A percentile compares a stretch with the other conserved stretches of the same genome.
Conservation (phyloP, 768 basidiomycete species). For the Lactarius akahatsu region DNA sequence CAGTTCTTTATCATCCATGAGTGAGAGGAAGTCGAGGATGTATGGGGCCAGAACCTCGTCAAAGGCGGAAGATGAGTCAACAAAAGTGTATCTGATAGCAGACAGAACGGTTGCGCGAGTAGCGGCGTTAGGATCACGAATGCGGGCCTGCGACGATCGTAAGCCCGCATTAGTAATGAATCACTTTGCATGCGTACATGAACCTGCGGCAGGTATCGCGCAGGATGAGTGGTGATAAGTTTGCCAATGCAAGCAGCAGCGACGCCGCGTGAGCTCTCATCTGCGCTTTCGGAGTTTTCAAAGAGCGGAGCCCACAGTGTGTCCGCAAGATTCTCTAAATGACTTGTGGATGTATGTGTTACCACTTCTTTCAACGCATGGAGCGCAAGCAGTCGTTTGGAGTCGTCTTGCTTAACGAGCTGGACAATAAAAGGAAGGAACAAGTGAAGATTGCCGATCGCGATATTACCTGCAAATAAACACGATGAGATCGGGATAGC, state of each 20-base stretch:
- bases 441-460: conserved; percentile 85
- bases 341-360: conserved; percentile 81
- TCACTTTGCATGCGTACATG: conserved; percentile 53
- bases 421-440: conserved; percentile 86
- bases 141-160: conserved; percentile 50
- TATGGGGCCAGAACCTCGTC: conserved; percentile 89
- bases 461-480: conserved; percentile 72
- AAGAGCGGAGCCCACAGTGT: conserved; percentile 91
- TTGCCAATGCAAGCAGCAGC: conserved; percentile 97
- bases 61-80: conserved; percentile 79
- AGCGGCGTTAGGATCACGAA: conserved; percentile 63
- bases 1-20: conserved; percentile 86
- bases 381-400: conserved; percentile 80
- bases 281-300: conserved; percentile 83
- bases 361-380: conserved; percentile 97
- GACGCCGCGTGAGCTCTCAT: conserved; percentile 91
- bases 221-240: conserved; percentile 87
- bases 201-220: conserved; percentile 87
- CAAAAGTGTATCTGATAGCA: conserved; percentile 88
- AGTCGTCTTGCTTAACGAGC: conserved; percentile 68
- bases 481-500: neutral
- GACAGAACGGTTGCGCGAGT: conserved; percentile 88
- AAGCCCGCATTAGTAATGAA: neutral
- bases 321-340: conserved; percentile 86
- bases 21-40: conserved; percentile 85